Conservation (phyloP, 179 eudicot genomes). For the Beta corolliflora region DNA sequence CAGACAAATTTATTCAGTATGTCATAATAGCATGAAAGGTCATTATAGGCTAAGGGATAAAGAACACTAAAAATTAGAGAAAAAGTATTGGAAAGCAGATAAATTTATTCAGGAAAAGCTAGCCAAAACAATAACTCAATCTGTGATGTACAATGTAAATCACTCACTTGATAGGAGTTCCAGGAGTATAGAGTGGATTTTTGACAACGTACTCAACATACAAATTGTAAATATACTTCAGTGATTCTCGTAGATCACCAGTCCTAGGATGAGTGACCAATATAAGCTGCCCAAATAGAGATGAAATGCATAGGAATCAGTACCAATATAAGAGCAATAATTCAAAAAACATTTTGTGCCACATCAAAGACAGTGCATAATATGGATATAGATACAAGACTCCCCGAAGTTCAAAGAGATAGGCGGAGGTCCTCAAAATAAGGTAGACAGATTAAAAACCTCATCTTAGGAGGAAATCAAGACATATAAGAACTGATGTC, state of each 20-base stretch:
- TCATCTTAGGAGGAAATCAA: background rate
- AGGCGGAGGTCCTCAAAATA: background rate
- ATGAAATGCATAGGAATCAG: slow-evolving; percentile 6
- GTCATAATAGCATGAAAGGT: background rate
- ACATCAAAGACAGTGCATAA: background rate
- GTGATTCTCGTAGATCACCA: slow-evolving; percentile 83
- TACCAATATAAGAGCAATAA: background rate
- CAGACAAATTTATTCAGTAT: background rate
- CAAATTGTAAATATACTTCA: slow-evolving; percentile 88
- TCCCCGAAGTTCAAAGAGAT: background rate
- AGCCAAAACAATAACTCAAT: background rate
- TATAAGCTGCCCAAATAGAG: slow-evolving; percentile 59
- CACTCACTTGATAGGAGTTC: slow-evolving; percentile 79
- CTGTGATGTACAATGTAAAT: background rate
- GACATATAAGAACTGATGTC: background rate
- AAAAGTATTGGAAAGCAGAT: background rate
- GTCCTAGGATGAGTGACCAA: slow-evolving; percentile 83
- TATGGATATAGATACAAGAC: background rate
- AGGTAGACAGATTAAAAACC: background rate
- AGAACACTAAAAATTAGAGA: background rate
- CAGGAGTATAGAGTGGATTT: slow-evolving; percentile 88
- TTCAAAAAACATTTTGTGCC: background rate
- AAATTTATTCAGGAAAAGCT: background rate
- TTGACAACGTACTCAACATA: slow-evolving; percentile 94
- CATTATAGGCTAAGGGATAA: background rate